Evolutionary conservation across 441 rosid species (phyloP).

Genomic region (Euphorbia celastroides): DNA sequence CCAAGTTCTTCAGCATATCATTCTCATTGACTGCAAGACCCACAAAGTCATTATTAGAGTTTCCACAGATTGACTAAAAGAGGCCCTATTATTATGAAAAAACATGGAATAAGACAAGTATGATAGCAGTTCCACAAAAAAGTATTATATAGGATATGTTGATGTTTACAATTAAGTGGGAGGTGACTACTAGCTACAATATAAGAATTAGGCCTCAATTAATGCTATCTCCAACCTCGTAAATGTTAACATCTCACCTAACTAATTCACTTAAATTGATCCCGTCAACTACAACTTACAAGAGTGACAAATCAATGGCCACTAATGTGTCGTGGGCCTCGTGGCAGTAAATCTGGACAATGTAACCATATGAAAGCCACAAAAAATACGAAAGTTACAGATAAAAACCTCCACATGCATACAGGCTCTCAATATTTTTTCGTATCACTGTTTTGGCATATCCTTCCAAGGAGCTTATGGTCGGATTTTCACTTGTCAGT

Average conservation of each 20-base stretch:
- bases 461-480: constrained; percentile 55
- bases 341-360: not conserved
- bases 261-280: not conserved
- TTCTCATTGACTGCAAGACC: constrained; percentile 63
- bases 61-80: constrained; percentile 11
- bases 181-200: no score
- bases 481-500: constrained; percentile 59
- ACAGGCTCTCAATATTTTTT: constrained; percentile 81
- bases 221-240: not conserved
- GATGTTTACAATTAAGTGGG: not conserved
- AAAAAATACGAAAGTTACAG: not conserved
- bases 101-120: not conserved
- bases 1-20: constrained; percentile 57
- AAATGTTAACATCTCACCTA: no score
- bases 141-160: constrained; percentile 14
- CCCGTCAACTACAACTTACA: not conserved
- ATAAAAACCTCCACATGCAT: constrained; percentile 87
- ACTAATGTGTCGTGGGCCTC: not conserved
- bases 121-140: constrained; percentile 17
- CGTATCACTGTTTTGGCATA: constrained; percentile 58
- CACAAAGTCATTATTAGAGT: constrained; percentile 25
- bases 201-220: no score
- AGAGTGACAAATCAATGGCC: not conserved
- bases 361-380: not conserved
- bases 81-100: constrained; percentile 11